Evolutionary conservation across 1,284 basidiomycete genomes (phyloP).

Genomic region (Mycena sp.): DNA sequence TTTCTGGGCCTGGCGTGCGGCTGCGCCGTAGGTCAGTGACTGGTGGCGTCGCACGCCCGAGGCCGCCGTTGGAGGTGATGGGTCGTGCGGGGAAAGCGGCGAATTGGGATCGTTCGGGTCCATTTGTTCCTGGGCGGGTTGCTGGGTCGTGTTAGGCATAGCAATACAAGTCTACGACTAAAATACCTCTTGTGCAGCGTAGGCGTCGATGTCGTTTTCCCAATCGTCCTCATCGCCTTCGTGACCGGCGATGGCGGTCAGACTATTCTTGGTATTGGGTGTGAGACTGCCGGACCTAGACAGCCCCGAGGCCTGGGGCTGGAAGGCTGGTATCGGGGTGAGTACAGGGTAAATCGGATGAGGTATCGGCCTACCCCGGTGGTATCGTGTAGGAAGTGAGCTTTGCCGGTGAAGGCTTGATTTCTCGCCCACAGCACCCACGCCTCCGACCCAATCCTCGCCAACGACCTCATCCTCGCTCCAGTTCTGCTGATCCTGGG

Average conservation of each 20-base stretch:
- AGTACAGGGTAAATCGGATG: slow-evolving; percentile 11
- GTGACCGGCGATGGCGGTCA: slow-evolving; percentile 82
- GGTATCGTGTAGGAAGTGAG: slow-evolving; percentile 82
- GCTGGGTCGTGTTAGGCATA: slow-evolving; percentile 49
- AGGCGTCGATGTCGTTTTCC: slow-evolving; percentile 72
- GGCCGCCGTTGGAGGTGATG: slow-evolving; percentile 75
- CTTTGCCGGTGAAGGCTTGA: slow-evolving; percentile 79
- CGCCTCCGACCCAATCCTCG: slow-evolving; percentile 80
- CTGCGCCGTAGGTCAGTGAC: slow-evolving; percentile 76
- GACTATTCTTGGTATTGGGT: slow-evolving; percentile 80
- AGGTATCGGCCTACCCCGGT: slow-evolving; percentile 63
- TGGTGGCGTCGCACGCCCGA: slow-evolving; percentile 80
- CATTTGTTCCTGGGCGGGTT: slow-evolving; percentile 53
- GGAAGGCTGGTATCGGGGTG: slow-evolving; percentile 48
- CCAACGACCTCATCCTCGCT: slow-evolving; percentile 75
- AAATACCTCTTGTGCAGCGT: slow-evolving; percentile 70
- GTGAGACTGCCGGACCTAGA: slow-evolving; percentile 68
- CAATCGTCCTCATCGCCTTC: slow-evolving; percentile 88
- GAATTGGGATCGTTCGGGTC: slow-evolving; percentile 59
- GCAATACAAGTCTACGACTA: slow-evolving; percentile 6
- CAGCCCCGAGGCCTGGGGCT: slow-evolving; percentile 48
- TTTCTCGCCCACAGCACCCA: slow-evolving; percentile 85
- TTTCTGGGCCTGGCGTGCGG: slow-evolving; percentile 56
- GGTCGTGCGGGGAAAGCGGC: slow-evolving; percentile 66
- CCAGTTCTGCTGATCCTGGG: slow-evolving; percentile 58